These are phyloP conservation scores for Cordyceps javanica DNA, from an alignment of 2,329 filamentous ascomycete genomes.

Conservation along the genomic window DNA sequence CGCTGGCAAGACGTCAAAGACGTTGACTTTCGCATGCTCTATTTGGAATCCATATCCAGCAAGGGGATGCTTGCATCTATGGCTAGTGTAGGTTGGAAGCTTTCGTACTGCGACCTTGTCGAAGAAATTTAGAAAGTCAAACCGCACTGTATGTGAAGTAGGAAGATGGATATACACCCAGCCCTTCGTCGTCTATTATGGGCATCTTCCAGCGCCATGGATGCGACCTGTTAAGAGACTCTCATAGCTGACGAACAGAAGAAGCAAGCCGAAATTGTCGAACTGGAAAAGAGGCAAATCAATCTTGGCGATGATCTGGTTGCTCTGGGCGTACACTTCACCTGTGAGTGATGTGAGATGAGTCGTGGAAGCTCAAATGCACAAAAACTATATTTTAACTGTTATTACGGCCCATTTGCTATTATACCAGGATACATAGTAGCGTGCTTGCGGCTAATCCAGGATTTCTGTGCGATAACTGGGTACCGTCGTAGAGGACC, in stretches of 20 bases:
- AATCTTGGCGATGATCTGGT: too few relatives aligned
- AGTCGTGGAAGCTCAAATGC: too few relatives aligned
- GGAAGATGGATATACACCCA: too few relatives aligned
- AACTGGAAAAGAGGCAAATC: too few relatives aligned
- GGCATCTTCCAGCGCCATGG: too few relatives aligned
- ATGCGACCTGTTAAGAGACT: too few relatives aligned
- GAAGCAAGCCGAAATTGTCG: too few relatives aligned
- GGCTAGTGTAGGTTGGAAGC: slow-evolving; percentile 8
- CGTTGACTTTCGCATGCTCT: slow-evolving; percentile 6
- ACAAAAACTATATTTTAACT: neutral
- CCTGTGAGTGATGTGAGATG: too few relatives aligned
- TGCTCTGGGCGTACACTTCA: too few relatives aligned
- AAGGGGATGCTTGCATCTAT: slow-evolving; percentile 9
- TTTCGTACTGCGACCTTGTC: slow-evolving; percentile 2
- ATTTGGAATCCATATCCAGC: slow-evolving; percentile 1
- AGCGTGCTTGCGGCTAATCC: neutral
- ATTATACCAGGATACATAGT: neutral
- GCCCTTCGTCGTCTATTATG: too few relatives aligned
- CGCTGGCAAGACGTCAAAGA: slow-evolving; percentile 5
- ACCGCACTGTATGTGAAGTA: too few relatives aligned
- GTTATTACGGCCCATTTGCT: neutral
- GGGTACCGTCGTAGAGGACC: neutral
- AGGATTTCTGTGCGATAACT: neutral
- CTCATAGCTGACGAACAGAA: too few relatives aligned
- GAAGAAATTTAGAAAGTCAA: slow-evolving; percentile 7